Conservation (phyloP, 768 basidiomycete species). For the Auricularia cornea region DNA sequence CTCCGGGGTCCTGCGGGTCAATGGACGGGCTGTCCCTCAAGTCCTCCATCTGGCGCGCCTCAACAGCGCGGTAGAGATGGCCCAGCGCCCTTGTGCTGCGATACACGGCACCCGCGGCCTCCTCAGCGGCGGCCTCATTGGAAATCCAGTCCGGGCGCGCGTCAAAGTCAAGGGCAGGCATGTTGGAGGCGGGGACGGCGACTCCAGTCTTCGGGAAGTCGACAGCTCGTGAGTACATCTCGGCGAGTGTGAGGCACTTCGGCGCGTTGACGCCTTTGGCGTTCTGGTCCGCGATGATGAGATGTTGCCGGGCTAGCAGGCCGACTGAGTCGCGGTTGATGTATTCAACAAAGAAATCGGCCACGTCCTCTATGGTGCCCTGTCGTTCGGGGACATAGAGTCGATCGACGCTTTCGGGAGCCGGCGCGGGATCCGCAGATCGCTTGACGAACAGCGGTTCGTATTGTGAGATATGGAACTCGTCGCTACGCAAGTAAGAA, state of each 20-base stretch:
- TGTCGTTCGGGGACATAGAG: slow-evolving; percentile 3
- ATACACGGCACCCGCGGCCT: not conserved
- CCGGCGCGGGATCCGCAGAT: not conserved
- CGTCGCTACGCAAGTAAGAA: not conserved
- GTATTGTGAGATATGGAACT: not conserved
- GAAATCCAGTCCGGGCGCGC: slow-evolving; percentile 77
- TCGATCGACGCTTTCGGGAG: not conserved
- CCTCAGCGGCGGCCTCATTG: slow-evolving; percentile 36
- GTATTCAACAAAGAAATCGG: slow-evolving; percentile 14
- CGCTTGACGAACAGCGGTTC: not conserved
- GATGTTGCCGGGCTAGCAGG: slow-evolving; percentile 11
- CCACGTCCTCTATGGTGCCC: slow-evolving; percentile 11
- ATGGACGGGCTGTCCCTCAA: too few relatives aligned
- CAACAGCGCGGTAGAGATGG: slow-evolving; percentile 5
- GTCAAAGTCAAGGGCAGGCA: slow-evolving; percentile 24
- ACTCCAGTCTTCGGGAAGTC: slow-evolving; percentile 11
- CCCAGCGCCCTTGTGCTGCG: slow-evolving; percentile 5
- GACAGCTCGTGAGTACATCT: slow-evolving; percentile 12
- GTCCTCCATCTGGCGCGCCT: not conserved
- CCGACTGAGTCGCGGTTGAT: slow-evolving; percentile 14
- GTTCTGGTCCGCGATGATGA: slow-evolving; percentile 14
- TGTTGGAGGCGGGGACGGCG: slow-evolving; percentile 1
- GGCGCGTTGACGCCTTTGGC: slow-evolving; percentile 9
- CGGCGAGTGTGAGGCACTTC: slow-evolving; percentile 13
- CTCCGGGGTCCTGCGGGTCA: slow-evolving; percentile 19